These are phyloP conservation scores for Platanthera zijinensis DNA, from an alignment of 106 monocot species.

Conservation along the genomic window DNA sequence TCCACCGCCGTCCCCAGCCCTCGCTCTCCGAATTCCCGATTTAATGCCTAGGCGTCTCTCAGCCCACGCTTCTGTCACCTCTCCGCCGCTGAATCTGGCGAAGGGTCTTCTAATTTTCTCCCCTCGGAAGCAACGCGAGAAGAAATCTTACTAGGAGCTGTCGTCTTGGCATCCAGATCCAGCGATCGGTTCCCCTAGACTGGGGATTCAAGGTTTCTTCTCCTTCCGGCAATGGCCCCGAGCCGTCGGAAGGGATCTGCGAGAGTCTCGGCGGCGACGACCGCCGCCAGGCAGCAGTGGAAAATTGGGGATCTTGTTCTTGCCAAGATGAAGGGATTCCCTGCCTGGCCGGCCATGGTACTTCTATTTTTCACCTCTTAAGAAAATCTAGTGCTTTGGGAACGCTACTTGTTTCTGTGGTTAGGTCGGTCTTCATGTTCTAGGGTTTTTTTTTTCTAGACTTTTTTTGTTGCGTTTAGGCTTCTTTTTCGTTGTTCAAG, in stretches of 20 bases:
- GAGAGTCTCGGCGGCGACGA: constrained; percentile 44
- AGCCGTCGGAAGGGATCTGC: constrained; percentile 55
- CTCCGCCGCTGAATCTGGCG: neutral
- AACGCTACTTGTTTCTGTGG: no score
- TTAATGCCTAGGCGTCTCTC: neutral
- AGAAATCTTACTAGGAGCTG: neutral
- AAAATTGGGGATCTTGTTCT: constrained; percentile 98
- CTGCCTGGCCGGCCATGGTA: constrained; percentile 97
- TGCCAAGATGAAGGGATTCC: constrained; percentile 99
- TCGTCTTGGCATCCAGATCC: constrained; percentile 6
- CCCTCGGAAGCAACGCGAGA: neutral
- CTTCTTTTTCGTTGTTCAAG: neutral
- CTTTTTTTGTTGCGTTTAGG: neutral
- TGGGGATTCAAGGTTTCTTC: constrained; percentile 5
- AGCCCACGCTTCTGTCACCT: neutral
- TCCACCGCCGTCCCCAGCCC: neutral
- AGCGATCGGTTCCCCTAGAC: constrained; percentile 22
- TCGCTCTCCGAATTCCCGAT: neutral
- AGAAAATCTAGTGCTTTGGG: neutral
- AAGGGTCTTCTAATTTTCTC: neutral
- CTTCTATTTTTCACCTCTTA: neutral
- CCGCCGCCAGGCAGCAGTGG: constrained; percentile 73
- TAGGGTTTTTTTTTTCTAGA: constrained; percentile 8
- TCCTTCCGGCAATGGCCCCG: constrained; percentile 50
- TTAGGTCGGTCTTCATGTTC: neutral